A percentile compares a stretch with the other conserved stretches of the same genome.
Conservation (phyloP, 1,284 basidiomycete genomes). For the Tilletia indica region DNA sequence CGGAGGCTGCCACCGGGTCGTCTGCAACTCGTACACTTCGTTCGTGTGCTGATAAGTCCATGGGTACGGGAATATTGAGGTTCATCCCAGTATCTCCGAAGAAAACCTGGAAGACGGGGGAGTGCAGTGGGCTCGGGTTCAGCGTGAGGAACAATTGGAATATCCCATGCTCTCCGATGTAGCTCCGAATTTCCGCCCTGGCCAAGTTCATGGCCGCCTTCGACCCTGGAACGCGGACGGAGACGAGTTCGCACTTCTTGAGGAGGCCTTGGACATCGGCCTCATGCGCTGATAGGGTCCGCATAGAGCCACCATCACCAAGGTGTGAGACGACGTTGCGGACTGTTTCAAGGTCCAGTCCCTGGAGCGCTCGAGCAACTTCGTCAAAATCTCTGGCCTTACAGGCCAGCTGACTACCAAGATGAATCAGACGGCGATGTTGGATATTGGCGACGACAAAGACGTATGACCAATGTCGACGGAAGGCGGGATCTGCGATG, state of each 20-base stretch:
- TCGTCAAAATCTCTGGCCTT: no score
- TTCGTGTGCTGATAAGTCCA: not conserved
- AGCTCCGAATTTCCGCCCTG: not conserved
- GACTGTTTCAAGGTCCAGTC: no score
- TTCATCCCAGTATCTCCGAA: not conserved
- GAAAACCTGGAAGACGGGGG: not conserved
- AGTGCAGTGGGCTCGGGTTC: not conserved
- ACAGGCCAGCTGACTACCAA: no score
- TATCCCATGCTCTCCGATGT: not conserved
- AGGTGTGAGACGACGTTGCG: no score
- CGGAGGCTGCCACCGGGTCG: not conserved
- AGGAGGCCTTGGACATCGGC: not conserved
- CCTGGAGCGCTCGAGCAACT: no score
- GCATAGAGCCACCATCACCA: not conserved
- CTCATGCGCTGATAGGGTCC: not conserved
- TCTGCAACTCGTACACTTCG: not conserved
- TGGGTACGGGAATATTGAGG: not conserved
- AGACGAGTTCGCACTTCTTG: not conserved
- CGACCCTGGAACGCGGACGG: not conserved
- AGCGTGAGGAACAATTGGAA: conserved; percentile 4
- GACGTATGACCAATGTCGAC: no score
- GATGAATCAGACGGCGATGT: no score
- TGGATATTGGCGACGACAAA: no score
- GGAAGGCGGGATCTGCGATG: no score
- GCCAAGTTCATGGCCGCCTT: not conserved